Base-by-base conservation (phyloP, 2,329 filamentous ascomycete genomes). In the Pseudopyricularia cyperi region DNA sequence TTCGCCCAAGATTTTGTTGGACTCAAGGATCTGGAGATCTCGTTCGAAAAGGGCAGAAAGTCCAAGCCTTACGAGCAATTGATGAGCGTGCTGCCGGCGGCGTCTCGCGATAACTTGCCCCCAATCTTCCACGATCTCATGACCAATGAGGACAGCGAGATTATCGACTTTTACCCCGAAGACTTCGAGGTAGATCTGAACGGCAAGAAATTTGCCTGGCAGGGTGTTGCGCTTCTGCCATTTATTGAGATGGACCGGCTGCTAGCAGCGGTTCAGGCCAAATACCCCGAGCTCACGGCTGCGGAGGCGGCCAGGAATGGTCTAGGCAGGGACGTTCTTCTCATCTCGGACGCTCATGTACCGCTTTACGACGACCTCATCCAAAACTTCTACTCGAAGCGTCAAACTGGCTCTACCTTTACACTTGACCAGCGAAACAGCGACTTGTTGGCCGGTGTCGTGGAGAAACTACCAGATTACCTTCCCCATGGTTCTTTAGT, bases 141-240 rank as follows among this genome's bases (percentile, higher is more conserved):
- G 93, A 85, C 83, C 26, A 76, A 94, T 9, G 76, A 85, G 14
- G 82, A 95, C 46, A 96, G 89, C 61, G 83, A 89, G 48, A 97
- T 98, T 60, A 88, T 95, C 57, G 91, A 98, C 65, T 98, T 98
- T 66, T 98, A 98, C 61, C 94, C 94, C 0, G 86, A 90, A 62
- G 88, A 95, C 24, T 98, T 98, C 60, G 82, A 86, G 15, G 79
- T 97, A 51, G 93, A 98, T 66, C 71, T 97, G 42, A 98, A 98
- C 58, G 93, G 93, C 52, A 97, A 97, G 72, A 98, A 97, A 65
- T 94, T 96, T 70, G 89, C 89, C 0, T 98, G 94, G 93, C 91
- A 97, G 66, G 93, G 93, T 57, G 85, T 98, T 51, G 89, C 89
- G 3, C 73, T 98, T 19, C 75, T 98, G 33, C 93, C 93, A 0